Evolutionary conservation across 306 rosid genomes (phyloP).

Genomic region (Cucurbita maxima): DNA sequence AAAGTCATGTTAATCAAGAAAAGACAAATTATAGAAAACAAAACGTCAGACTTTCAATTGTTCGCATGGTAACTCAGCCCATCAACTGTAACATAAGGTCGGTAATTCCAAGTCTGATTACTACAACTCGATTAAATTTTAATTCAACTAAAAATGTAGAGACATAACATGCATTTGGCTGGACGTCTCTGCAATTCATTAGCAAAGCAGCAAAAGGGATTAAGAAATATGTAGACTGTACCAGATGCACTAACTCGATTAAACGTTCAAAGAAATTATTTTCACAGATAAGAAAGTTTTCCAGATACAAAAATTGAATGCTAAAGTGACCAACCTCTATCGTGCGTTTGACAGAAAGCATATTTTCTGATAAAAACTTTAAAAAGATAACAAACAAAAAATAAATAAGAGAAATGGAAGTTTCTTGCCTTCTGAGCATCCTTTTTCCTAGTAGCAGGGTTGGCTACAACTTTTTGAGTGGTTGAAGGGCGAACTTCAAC

Average conservation of each 20-base stretch:
- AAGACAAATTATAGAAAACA: background rate
- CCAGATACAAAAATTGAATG: background rate
- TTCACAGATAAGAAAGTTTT: background rate
- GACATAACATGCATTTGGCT: background rate
- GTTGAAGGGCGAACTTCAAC: constrained; percentile 32
- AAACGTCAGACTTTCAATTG: background rate
- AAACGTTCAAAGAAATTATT: background rate
- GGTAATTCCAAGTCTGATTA: background rate
- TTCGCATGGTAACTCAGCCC: background rate
- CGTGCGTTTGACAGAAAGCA: background rate
- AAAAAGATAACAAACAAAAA: background rate
- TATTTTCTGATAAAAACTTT: background rate
- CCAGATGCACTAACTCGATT: background rate
- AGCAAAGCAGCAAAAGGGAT: background rate
- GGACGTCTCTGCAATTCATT: background rate
- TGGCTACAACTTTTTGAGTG: constrained; percentile 25
- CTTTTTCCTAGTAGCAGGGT: constrained; percentile 40
- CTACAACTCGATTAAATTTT: background rate
- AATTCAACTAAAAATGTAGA: background rate
- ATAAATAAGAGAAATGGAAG: background rate
- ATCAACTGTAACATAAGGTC: background rate
- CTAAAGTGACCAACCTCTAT: background rate
- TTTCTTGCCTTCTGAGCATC: constrained; percentile 48
- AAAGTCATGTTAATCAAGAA: constrained; percentile 7
- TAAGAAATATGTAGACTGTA: background rate